Conservation (phyloP, 768 basidiomycete species). For the Kondoa malvinella region DNA sequence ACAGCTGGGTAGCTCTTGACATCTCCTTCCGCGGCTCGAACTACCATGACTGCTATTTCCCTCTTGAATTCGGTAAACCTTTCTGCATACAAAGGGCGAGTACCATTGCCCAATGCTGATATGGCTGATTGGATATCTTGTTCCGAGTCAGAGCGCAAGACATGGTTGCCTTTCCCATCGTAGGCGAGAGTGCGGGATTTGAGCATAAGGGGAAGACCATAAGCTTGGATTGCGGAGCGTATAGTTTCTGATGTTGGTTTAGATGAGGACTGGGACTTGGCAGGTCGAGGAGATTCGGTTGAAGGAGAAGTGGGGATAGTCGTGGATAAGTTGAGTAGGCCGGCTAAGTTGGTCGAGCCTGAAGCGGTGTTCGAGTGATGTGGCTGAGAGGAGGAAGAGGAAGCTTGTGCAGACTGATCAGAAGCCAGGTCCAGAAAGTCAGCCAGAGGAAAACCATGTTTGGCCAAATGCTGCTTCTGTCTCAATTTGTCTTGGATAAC, state of each 20-base stretch:
- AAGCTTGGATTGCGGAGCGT: constrained; percentile 26
- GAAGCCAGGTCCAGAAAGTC: constrained; percentile 45
- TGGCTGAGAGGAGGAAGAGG: constrained; percentile 17
- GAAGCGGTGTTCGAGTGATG: no score
- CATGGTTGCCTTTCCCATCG: constrained; percentile 85
- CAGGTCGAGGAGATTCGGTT: background rate
- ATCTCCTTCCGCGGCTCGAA: constrained; percentile 55
- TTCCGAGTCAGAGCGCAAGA: constrained; percentile 43
- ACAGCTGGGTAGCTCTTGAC: constrained; percentile 74
- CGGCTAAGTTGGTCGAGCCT: background rate
- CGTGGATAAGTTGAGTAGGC: constrained; percentile 10
- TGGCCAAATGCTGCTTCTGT: constrained; percentile 46
- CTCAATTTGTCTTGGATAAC: constrained; percentile 64
- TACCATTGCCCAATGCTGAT: constrained; percentile 28
- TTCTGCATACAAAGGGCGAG: constrained; percentile 58
- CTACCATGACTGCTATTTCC: constrained; percentile 96
- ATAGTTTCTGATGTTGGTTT: constrained; percentile 14
- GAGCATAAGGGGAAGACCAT: constrained; percentile 85
- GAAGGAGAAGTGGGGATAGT: background rate
- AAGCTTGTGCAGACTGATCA: background rate
- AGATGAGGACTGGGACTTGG: background rate
- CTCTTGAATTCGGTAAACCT: constrained; percentile 75
- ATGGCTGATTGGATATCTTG: constrained; percentile 37
- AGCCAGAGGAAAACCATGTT: constrained; percentile 41
- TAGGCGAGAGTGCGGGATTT: constrained; percentile 91